These are phyloP conservation scores for Aspergillus awamori DNA, from an alignment of 2,329 filamentous ascomycete genomes.

Conservation along the genomic window DNA sequence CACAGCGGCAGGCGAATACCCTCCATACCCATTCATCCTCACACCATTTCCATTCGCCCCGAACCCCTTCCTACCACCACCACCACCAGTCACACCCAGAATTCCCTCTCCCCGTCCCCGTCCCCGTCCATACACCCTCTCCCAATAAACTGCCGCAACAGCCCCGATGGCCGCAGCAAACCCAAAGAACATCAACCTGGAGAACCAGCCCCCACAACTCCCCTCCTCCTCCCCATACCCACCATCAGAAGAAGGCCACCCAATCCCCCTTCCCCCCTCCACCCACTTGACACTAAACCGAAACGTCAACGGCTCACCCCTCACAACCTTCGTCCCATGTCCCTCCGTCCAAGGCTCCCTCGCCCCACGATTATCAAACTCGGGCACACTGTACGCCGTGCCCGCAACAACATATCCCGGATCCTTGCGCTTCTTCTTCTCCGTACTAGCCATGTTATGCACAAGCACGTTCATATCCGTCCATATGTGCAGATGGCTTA, in stretches of 20 bases:
- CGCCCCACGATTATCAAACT: constrained; percentile 59
- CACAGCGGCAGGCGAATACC: constrained; percentile 42
- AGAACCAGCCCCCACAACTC: constrained; percentile 27
- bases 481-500: constrained; percentile 86
- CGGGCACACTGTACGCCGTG: constrained; percentile 81
- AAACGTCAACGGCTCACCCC: constrained; percentile 81
- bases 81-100: constrained; percentile 47
- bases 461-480: constrained; percentile 88
- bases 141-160: constrained; percentile 41
- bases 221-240: constrained; percentile 12
- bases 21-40: constrained; percentile 59
- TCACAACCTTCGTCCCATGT: constrained; percentile 69
- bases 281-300: constrained; percentile 80
- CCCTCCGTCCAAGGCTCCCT: constrained; percentile 51
- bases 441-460: constrained; percentile 53
- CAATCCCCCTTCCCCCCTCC: constrained; percentile 43
- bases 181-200: constrained; percentile 38
- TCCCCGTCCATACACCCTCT: constrained; percentile 31
- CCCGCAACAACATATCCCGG: constrained; percentile 80
- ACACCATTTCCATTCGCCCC: constrained; percentile 58
- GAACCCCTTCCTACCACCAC: constrained; percentile 46
- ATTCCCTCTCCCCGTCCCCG: constrained; percentile 51
- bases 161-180: constrained; percentile 41
- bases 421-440: constrained; percentile 40
- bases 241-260: constrained; percentile 30